Conservation (phyloP, 2,329 filamentous ascomycete genomes). For the Fonsecaea erecta region DNA sequence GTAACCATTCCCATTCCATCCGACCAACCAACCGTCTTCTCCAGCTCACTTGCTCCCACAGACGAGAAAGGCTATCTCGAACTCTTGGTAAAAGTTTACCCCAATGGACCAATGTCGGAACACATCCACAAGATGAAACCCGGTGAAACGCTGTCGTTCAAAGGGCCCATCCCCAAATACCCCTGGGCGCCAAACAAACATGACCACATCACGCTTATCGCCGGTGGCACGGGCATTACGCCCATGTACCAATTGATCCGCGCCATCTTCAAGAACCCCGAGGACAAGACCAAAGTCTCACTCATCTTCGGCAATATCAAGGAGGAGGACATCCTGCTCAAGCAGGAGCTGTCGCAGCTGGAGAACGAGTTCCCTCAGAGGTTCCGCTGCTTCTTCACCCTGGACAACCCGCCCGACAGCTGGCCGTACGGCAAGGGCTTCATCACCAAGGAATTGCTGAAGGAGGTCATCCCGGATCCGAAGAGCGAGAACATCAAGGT, state of each 20-base stretch:
- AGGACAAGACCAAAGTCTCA: conserved; percentile 97
- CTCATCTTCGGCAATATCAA: conserved; percentile 88
- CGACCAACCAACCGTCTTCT: background rate
- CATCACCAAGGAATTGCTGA: conserved; percentile 88
- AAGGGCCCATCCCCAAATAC: conserved; percentile 96
- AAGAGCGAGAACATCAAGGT: conserved; percentile 92
- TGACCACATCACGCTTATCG: conserved; percentile 70
- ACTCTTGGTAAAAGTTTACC: conserved; percentile 90
- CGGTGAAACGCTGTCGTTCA: conserved; percentile 84
- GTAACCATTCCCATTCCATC: conserved; percentile 46
- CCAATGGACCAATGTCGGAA: conserved; percentile 85
- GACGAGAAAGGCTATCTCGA: conserved; percentile 80
- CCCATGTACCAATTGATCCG: conserved; percentile 96
- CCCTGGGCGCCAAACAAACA: conserved; percentile 90
- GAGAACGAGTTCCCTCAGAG: conserved; percentile 95
- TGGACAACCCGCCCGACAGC: conserved; percentile 79
- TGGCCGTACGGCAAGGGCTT: conserved; percentile 79
- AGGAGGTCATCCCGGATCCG: conserved; percentile 91
- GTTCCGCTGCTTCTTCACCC: conserved; percentile 92
- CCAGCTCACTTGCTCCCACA: conserved; percentile 43
- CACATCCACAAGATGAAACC: conserved; percentile 83
- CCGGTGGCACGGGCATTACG: conserved; percentile 95
- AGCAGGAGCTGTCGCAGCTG: conserved; percentile 79
- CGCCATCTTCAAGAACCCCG: conserved; percentile 92
- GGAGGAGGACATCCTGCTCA: conserved; percentile 90